Conservation (phyloP, 2,329 filamentous ascomycete species). For the Hymenoscyphus scutula region DNA sequence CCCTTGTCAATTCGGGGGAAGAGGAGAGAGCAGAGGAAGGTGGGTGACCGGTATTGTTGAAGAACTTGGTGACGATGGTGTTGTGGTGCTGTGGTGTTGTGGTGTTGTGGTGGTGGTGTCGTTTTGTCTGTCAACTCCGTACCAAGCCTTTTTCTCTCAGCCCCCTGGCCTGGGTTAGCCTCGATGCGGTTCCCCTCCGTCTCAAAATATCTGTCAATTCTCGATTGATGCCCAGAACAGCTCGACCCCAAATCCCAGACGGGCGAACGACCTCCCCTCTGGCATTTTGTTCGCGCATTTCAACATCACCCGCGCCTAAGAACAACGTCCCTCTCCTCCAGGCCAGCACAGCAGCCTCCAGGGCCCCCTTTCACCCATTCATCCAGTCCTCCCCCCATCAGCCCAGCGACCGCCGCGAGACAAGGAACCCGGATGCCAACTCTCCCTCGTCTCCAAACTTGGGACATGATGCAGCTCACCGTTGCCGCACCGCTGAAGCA, state of each 20-base stretch:
- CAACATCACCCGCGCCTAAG: not conserved
- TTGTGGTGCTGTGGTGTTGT: not conserved
- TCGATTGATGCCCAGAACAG: not conserved
- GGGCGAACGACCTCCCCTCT: not conserved
- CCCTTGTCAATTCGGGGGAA: not conserved
- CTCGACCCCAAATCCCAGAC: not conserved
- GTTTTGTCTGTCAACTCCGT: not conserved
- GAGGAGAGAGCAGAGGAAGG: no score
- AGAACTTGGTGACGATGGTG: constrained; percentile 1
- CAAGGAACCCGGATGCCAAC: constrained; percentile 7
- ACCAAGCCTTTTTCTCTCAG: not conserved
- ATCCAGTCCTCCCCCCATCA: not conserved
- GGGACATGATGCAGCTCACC: constrained; percentile 10
- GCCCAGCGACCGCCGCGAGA: not conserved
- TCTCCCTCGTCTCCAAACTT: constrained; percentile 23
- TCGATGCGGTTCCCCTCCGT: not conserved
- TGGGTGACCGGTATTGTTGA: no score
- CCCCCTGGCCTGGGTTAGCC: not conserved
- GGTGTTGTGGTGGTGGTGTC: not conserved
- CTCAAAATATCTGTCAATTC: not conserved
- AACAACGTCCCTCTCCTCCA: not conserved
- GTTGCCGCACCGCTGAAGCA: constrained; percentile 15
- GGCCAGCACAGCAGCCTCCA: not conserved
- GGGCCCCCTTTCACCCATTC: not conserved
- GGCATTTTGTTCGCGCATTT: not conserved